Base-by-base conservation (phyloP, 371 early-diverging fungal species). In the Circinella minor region DNA sequence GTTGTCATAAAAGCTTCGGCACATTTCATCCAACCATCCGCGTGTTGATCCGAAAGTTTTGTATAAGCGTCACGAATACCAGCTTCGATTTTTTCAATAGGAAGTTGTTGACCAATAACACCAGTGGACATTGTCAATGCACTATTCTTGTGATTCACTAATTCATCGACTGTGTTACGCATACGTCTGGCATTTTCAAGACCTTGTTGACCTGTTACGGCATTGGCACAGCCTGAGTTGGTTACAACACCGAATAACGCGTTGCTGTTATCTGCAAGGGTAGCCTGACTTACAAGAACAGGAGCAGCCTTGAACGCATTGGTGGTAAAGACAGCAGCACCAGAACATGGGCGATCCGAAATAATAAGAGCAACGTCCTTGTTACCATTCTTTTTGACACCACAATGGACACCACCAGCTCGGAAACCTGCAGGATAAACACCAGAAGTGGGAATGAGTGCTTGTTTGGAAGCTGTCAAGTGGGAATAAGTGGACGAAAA, bases 211-310 rank as follows among this genome's bases (percentile, higher is more conserved):
- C 98, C 98, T 0, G 98, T 98, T 14, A 96, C 96, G 1, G 98
- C 97, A 76, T 98, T 98, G 20, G 98, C 98, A 74, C 96, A 95
- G 0, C 97, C 98, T 5, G 96, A 92, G 78, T 98, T 98, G 46
- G 93, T 88, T 5, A 96, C 87, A 0, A 96, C 85, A 0, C 89
- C 91, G 37, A 84, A 85, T 27, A 95, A 81, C 74, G 82, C 77
- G 60, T 78, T 80, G 3, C 71, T 73, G 48, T 82, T 84, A 39
- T 81, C 74, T 36, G 84, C 73, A n/a, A 95, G 72, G 8, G 94
- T 81, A 15, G 79, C 83, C 11, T 86, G 82, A 59, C 92, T 91
- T 20, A 94, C 88, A 51, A 90, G 78, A 4, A 98, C 97, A 0
- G 98, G 96, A 0, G 98, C 97, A 0, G 98, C 97, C 61, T 91